phyloP scores from a whole-genome alignment of 371 early-diverging fungal genomes.

The Blakeslea trispora region DNA sequence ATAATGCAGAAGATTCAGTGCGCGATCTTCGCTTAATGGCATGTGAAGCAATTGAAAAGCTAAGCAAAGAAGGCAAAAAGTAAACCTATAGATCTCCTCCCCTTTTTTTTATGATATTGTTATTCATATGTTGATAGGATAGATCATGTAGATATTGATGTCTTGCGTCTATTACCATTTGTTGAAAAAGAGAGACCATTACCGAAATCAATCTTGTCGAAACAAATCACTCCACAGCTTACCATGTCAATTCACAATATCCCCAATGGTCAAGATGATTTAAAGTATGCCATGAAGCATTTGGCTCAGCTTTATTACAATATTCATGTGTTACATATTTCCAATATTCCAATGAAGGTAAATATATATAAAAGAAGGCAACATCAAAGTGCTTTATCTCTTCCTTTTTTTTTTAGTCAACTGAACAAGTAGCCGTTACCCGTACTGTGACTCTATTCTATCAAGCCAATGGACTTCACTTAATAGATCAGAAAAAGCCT shows the following conservation, averaged over 20 bases:
- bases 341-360: slow-evolving; percentile 42
- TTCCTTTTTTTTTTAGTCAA: slow-evolving; percentile 14
- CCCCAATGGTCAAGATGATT: slow-evolving; percentile 29
- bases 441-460: slow-evolving; percentile 31
- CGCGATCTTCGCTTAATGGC: slow-evolving; percentile 21
- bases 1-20: slow-evolving; percentile 23
- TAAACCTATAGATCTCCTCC: too few relatives aligned
- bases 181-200: background rate
- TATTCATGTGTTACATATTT: slow-evolving; percentile 26
- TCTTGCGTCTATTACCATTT: slow-evolving; percentile 19
- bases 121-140: too few relatives aligned
- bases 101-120: too few relatives aligned
- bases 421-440: slow-evolving; percentile 21
- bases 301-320: slow-evolving; percentile 36
- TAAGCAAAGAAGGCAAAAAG: background rate
- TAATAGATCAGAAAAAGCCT: slow-evolving; percentile 21
- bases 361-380: too few relatives aligned
- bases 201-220: slow-evolving; percentile 8
- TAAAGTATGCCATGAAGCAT: slow-evolving; percentile 34
- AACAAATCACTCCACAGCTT: slow-evolving; percentile 18
- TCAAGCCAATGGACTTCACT: slow-evolving; percentile 26
- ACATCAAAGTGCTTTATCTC: too few relatives aligned
- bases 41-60: slow-evolving; percentile 10
- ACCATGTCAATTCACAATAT: slow-evolving; percentile 35
- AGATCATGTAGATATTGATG: slow-evolving; percentile 26